Evolutionary conservation across 2,329 filamentous ascomycete species (phyloP), one percentile per base, ranked within the genome.

Genomic region (Gliomastix tumulicola): DNA sequence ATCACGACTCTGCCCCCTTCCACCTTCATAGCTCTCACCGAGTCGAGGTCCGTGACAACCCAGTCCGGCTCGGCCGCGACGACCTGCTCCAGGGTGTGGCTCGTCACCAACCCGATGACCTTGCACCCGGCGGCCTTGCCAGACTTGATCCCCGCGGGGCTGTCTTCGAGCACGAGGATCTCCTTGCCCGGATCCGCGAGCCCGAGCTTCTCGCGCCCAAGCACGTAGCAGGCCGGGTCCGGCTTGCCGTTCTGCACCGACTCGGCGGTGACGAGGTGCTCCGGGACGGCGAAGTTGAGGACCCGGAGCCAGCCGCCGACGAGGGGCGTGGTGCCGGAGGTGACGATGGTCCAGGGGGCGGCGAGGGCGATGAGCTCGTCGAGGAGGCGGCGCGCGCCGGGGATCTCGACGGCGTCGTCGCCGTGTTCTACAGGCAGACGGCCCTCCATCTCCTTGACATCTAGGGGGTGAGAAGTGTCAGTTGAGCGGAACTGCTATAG

Each of bases 101-200:
- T 94, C 37, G 88, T 95, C 38, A 84, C 77, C 37, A 96, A 64
- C n/a, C 81, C 89, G 32, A 94, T 63, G 11, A 95, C 89, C 53
- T 76, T 81, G 65, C 84, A 95, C 3, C 88, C 88, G 9, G 89
- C 89, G 1, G 77, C 85, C 62, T 89, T 94, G 34, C 88, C 89
- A 20, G 88, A 79, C 45, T 65, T 71, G 52, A 95, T 86, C 6
- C 89, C 89, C 7, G 88, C 86, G 6, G 89, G 88, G 38, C 86
- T 86, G 63, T 96, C 89, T 63, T 96, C 89, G 25, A 95, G 65
- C 34, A 96, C 89, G 38, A 95, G 67, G 30, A 90, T 62, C 21
- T 65, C 60, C 37, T 61, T 70, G 20, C 63, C 59, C 12, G 55
- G 53, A 22, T 64, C 66, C 16, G 68, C 55, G 16, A 79, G 57